Evolutionary conservation across 2,329 filamentous ascomycete species (phyloP), one percentile per base, ranked within the genome.

Genomic region (Neopestalotiopsis rosae): DNA sequence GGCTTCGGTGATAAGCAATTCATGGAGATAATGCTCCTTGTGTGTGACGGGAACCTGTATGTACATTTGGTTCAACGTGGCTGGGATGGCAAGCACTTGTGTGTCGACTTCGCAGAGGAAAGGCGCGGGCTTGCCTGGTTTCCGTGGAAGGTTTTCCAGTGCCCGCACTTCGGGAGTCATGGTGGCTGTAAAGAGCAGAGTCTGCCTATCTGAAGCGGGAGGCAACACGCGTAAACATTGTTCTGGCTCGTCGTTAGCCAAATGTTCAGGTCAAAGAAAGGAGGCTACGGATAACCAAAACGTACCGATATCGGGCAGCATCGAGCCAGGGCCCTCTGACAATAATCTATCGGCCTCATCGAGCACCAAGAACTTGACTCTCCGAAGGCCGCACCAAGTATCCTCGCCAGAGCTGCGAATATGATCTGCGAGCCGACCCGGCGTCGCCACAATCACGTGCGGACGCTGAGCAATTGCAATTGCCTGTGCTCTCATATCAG

Each of bases 261-360:
- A 28, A n/a, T 17, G 38, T 3, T 6, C 1, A n/a, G 38, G 20
- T 4, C 2, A 64, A 20, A 28, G 24, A 13, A 20, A 10, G 28
- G 40, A 7, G 38, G 17, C 7, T 28, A 49, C 6, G 17, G 24
- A 49, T 30, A n/a, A 20, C 10, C n/a, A 28, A 4, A 45, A 64
- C 61, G 17, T 64, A 64, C 61, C 65, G 59, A 99, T 90, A 76
- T 98, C 96, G 4, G 94, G 92, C n/a, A 98, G 86, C 95, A 98
- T 98, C 81, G 91, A 95, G 32, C 95, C 95, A 20, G 88, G 87
- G 0, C 88, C 89, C 64, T 90, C 89, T 42, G 90, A 88, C 59
- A 99, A 88, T 49, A 99, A 86, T 59, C 96, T 90, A 82, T 99
- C 96, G 4, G 96, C 96, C 85, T 99, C 96, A 78, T 99, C 96